These are phyloP conservation scores for Oryza glumipatula DNA, from an alignment of 176 grass and related monocot species.

Conservation along the genomic window DNA sequence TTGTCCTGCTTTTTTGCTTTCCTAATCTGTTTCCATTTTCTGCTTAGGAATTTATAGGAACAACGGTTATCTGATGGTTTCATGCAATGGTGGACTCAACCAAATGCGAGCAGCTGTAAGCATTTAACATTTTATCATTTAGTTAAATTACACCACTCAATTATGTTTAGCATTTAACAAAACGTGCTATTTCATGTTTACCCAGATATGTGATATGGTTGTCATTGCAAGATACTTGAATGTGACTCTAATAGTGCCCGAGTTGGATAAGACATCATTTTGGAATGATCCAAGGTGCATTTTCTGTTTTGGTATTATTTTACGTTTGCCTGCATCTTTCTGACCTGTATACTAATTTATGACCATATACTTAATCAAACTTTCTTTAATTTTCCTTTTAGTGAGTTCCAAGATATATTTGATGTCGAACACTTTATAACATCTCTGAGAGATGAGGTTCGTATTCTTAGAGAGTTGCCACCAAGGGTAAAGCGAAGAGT, in stretches of 20 bases:
- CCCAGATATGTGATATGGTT: constrained; percentile 87
- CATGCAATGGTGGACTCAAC: constrained; percentile 87
- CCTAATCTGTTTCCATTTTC: constrained; percentile 17
- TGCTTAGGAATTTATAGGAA: constrained; percentile 67
- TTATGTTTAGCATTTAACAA: constrained; percentile 13
- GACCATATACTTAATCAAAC: background rate
- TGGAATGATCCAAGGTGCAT: constrained; percentile 70
- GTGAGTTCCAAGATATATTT: constrained; percentile 87
- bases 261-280: constrained; percentile 79
- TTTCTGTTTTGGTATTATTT: constrained; percentile 15
- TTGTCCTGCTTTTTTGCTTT: background rate
- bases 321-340: background rate
- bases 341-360: background rate
- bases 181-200: constrained; percentile 35
- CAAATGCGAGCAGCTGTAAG: constrained; percentile 85
- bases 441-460: constrained; percentile 67
- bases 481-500: constrained; percentile 54
- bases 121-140: background rate
- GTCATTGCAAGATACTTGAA: constrained; percentile 74
- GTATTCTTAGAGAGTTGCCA: constrained; percentile 64
- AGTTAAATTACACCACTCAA: background rate
- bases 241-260: constrained; percentile 69
- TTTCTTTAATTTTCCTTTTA: constrained; percentile 12
- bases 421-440: constrained; percentile 80
- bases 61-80: constrained; percentile 84